A percentile compares a stretch with the other conserved stretches of the same genome.
Conservation (phyloP, 164 flowering plant species). For the Vitis rotundifolia region DNA sequence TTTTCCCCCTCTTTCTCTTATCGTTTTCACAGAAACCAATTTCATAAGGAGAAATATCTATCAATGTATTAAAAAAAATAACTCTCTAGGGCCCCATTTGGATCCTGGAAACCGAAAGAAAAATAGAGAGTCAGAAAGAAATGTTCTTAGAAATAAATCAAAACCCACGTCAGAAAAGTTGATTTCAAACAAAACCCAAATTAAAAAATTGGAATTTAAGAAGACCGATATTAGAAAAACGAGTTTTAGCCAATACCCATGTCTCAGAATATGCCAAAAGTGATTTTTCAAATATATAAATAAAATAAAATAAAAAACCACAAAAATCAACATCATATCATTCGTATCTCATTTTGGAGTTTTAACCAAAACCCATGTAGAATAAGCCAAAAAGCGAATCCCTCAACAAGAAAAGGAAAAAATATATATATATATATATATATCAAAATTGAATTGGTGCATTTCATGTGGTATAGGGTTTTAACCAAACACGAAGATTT, state of each 20-base stretch:
- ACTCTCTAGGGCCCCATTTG: too few relatives aligned
- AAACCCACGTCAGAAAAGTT: neutral
- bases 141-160: neutral
- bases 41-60: neutral
- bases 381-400: neutral
- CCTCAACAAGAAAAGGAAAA: neutral
- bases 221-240: too few relatives aligned
- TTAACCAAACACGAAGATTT: neutral
- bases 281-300: too few relatives aligned
- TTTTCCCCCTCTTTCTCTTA: neutral
- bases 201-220: too few relatives aligned
- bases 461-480: neutral
- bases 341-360: neutral
- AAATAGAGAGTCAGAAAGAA: too few relatives aligned
- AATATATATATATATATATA: too few relatives aligned
- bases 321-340: too few relatives aligned
- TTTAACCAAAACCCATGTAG: conserved; percentile 3
- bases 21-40: neutral
- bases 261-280: too few relatives aligned
- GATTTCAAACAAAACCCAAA: too few relatives aligned
- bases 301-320: too few relatives aligned
- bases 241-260: too few relatives aligned
- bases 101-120: too few relatives aligned
- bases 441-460: neutral
- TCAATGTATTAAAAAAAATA: neutral